Evolutionary conservation across 768 basidiomycete genomes (phyloP).

Genomic region (Termitomyces sp.): DNA sequence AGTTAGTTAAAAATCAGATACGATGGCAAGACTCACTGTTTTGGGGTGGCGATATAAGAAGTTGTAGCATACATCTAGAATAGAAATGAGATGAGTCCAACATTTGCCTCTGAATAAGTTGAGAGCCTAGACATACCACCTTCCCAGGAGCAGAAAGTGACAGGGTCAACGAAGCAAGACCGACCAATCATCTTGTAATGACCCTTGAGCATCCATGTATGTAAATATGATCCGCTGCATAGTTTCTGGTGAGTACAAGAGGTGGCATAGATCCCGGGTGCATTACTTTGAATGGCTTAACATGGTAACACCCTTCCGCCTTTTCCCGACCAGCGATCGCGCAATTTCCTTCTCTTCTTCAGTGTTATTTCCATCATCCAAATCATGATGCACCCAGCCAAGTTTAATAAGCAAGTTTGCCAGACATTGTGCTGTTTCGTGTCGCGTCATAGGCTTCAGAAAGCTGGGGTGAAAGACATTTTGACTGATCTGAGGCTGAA

Average conservation of each 20-base stretch:
- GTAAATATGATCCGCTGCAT: constrained; percentile 69
- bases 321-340: constrained; percentile 13
- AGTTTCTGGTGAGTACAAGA: not conserved
- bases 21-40: constrained; percentile 40
- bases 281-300: constrained; percentile 86
- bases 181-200: constrained; percentile 62
- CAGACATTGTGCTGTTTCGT: constrained; percentile 52
- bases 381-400: constrained; percentile 50
- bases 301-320: constrained; percentile 60
- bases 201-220: constrained; percentile 87
- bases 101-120: not conserved
- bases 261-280: not conserved
- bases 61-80: constrained; percentile 80
- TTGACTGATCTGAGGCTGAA: constrained; percentile 88
- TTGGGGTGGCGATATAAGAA: constrained; percentile 73
- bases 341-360: constrained; percentile 23
- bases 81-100: not conserved
- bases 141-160: constrained; percentile 91
- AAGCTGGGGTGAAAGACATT: constrained; percentile 74
- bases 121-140: constrained; percentile 51
- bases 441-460: constrained; percentile 63
- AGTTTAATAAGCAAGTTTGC: constrained; percentile 52
- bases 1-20: not conserved
- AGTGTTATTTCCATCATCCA: constrained; percentile 15
- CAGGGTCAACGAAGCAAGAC: constrained; percentile 89